phyloP scores from a whole-genome alignment of 257 asterid genomes.

The Ligustrum vulgare region DNA sequence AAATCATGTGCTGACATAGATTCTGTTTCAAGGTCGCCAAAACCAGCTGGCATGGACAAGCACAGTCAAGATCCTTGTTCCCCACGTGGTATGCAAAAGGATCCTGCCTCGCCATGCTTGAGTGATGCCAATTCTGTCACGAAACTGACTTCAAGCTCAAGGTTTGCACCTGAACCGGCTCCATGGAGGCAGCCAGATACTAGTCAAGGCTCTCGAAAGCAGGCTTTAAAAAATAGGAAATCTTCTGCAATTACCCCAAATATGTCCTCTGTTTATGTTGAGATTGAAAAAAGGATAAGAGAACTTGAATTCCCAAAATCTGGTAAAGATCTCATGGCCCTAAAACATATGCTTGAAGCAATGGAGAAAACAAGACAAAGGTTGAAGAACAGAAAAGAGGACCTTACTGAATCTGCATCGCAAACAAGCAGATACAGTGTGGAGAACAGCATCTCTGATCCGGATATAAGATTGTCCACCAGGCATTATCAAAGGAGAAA shows the following conservation, averaged over 20 bases:
- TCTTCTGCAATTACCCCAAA: constrained; percentile 33
- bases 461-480: constrained; percentile 25
- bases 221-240: constrained; percentile 37
- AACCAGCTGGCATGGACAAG: constrained; percentile 36
- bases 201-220: constrained; percentile 42
- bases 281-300: constrained; percentile 79
- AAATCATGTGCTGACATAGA: constrained; percentile 35
- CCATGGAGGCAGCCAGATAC: constrained; percentile 72
- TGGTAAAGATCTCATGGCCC: constrained; percentile 90
- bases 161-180: constrained; percentile 77
- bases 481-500: constrained; percentile 25
- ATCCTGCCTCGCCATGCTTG: constrained; percentile 36
- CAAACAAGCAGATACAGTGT: constrained; percentile 32
- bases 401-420: constrained; percentile 34
- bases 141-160: constrained; percentile 44
- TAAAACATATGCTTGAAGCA: constrained; percentile 81
- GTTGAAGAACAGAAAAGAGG: constrained; percentile 45
- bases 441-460: constrained; percentile 25
- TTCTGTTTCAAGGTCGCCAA: constrained; percentile 27
- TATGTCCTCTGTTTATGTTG: constrained; percentile 70
- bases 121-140: constrained; percentile 31
- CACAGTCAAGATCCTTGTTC: constrained; percentile 35
- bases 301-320: constrained; percentile 57
- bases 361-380: constrained; percentile 74
- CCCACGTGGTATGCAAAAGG: constrained; percentile 38